Evolutionary conservation across 805 yeast genomes (phyloP).

Genomic region (Pichia exigua): DNA sequence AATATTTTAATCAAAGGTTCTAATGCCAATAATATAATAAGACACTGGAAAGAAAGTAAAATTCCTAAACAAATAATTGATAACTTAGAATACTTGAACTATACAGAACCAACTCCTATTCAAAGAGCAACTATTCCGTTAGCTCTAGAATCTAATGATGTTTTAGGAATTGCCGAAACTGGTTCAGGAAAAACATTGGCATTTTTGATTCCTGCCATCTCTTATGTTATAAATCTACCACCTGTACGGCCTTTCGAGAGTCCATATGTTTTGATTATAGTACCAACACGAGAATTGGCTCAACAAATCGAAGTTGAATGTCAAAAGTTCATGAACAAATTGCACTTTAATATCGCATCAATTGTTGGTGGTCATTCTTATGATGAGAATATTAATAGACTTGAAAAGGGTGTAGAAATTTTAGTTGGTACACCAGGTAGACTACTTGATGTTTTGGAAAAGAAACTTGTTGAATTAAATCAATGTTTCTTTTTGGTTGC

Average conservation of each 20-base stretch:
- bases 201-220: slow-evolving; percentile 64
- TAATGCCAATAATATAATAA: slow-evolving; percentile 46
- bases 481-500: slow-evolving; percentile 63
- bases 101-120: slow-evolving; percentile 74
- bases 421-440: slow-evolving; percentile 95
- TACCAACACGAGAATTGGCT: slow-evolving; percentile 93
- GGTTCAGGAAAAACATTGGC: slow-evolving; percentile 95
- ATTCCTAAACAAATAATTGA: slow-evolving; percentile 34
- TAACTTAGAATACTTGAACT: slow-evolving; percentile 34
- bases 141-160: slow-evolving; percentile 50
- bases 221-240: slow-evolving; percentile 43
- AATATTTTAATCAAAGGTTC: slow-evolving; percentile 54
- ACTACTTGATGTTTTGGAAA: slow-evolving; percentile 68
- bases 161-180: slow-evolving; percentile 89
- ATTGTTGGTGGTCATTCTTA: slow-evolving; percentile 88
- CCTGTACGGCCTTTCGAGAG: slow-evolving; percentile 48
- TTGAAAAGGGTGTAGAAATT: slow-evolving; percentile 62
- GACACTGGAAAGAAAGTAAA: slow-evolving; percentile 64
- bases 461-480: slow-evolving; percentile 51
- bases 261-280: slow-evolving; percentile 67
- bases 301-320: slow-evolving; percentile 74
- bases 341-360: slow-evolving; percentile 45
- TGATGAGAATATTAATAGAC: slow-evolving; percentile 49
- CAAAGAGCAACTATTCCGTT: slow-evolving; percentile 85
- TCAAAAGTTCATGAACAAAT: slow-evolving; percentile 19